A percentile compares a stretch with the other conserved stretches of the same genome.
These are phyloP conservation scores for Porcisia hertigi DNA, from an alignment of 208 protist genomes.

Conservation along the genomic window DNA sequence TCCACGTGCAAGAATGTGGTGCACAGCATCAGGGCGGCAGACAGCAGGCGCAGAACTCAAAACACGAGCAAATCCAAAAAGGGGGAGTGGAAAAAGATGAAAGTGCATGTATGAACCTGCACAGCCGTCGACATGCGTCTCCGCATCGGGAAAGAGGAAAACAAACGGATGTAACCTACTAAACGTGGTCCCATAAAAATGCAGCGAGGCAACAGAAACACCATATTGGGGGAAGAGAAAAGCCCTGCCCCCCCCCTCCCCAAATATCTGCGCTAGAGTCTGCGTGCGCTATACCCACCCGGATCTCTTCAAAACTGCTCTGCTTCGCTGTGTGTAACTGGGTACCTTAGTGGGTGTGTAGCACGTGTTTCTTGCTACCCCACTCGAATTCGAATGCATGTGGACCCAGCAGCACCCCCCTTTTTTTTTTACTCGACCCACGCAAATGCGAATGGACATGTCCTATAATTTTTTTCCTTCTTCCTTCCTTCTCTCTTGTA, in stretches of 20 bases:
- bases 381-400: not conserved
- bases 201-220: not conserved
- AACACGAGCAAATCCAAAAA: not conserved
- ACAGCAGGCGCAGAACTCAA: not conserved
- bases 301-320: not conserved
- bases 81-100: not conserved
- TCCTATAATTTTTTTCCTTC: not conserved
- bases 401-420: not conserved
- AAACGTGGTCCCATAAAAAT: not conserved
- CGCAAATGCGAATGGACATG: not conserved
- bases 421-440: not conserved
- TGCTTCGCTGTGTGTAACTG: not conserved
- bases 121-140: not conserved
- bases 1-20: not conserved
- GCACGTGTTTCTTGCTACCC: not conserved
- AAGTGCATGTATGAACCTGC: not conserved
- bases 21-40: not conserved
- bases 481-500: not conserved
- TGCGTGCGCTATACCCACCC: not conserved
- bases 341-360: not conserved
- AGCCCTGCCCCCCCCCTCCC: not conserved
- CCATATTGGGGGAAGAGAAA: not conserved
- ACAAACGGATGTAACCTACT: not conserved
- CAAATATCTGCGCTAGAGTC: not conserved
- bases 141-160: not conserved